Evolutionary conservation across 106 monocot species (phyloP), one percentile per base, ranked within the genome.

Genomic region (Dendrobium nobile): DNA sequence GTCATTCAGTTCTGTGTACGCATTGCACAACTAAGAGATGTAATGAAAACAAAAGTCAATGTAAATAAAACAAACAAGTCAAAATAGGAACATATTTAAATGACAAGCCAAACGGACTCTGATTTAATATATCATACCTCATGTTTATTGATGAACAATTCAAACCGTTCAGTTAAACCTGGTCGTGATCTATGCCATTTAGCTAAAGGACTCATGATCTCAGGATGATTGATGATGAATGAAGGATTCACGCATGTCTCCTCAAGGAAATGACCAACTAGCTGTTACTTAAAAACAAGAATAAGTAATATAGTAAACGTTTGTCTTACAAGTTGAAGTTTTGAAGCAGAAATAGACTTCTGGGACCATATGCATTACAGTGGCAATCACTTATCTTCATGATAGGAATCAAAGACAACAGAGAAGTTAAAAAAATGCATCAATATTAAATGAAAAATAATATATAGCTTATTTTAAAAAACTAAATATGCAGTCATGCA

Each of bases 241-340:
- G 93, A 88, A 24, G 96, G 93, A 75, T 96, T 93, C 54, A 90
- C 88, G 78, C 96, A 96, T 27, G 82, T 84, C 79, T 90, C 96
- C 85, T 97, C 97, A 72, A 97, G 84, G 85, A 97, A 97, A 89
- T 94, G 97, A 20, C 94, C 97, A 41, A 94, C 97, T 80, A 97
- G 85, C 97, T 97, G 87, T 75, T 40, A 83, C 1, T 20, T 41
- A 67, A 56, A 80, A 6, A 55, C 10, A 77, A 26, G 75, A 5
- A 33, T 28, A 68, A 28, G 10, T 27, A 11, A 68, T 20, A 61
- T 61, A 7, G 61, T 20, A n/a, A 61, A 20, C 0, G n/a, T 61
- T 61, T 61, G 47, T 8, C 47, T 10, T 47, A 47, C 47, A 47
- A 10, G 47, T 47, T 8, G 47, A 47, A 7, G 7, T 47, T 47